phyloP scores from a whole-genome alignment of 2,329 filamentous ascomycete species.

The Penicillium sp. region DNA sequence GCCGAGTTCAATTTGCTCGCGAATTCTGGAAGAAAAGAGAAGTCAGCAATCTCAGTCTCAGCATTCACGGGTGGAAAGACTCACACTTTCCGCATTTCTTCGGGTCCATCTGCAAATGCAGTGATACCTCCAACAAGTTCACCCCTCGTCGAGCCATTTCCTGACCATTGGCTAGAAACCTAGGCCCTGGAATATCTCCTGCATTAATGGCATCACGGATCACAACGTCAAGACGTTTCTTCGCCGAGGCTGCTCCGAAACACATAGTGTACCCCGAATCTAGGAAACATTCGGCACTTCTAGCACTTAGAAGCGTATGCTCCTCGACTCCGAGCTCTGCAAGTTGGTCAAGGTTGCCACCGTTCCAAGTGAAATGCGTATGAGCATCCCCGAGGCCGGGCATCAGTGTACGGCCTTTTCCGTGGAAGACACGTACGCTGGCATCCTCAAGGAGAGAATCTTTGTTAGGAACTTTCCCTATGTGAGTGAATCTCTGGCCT shows the following conservation, averaged over 20 bases:
- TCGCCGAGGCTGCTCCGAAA: background rate
- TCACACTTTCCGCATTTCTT: background rate
- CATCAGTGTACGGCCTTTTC: background rate
- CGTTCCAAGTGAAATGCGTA: background rate
- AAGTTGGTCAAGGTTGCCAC: background rate
- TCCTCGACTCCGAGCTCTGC: background rate
- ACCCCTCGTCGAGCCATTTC: slow-evolving; percentile 49
- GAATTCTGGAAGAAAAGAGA: background rate
- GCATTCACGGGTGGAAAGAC: background rate
- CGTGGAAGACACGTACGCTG: background rate
- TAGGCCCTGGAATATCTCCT: background rate
- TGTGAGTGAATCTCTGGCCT: background rate
- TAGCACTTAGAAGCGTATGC: background rate
- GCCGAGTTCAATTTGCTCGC: background rate
- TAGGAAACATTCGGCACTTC: background rate
- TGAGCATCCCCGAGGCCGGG: background rate
- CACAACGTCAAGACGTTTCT: background rate
- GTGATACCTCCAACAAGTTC: slow-evolving; percentile 47
- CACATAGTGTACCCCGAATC: background rate
- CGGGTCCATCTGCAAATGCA: slow-evolving; percentile 41
- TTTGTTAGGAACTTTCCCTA: background rate
- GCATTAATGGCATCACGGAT: background rate
- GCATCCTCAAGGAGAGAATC: background rate
- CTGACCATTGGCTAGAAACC: slow-evolving; percentile 41
- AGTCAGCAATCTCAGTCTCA: no score